phyloP scores from a whole-genome alignment of 768 basidiomycete genomes.

The Tylopilus balloui region DNA sequence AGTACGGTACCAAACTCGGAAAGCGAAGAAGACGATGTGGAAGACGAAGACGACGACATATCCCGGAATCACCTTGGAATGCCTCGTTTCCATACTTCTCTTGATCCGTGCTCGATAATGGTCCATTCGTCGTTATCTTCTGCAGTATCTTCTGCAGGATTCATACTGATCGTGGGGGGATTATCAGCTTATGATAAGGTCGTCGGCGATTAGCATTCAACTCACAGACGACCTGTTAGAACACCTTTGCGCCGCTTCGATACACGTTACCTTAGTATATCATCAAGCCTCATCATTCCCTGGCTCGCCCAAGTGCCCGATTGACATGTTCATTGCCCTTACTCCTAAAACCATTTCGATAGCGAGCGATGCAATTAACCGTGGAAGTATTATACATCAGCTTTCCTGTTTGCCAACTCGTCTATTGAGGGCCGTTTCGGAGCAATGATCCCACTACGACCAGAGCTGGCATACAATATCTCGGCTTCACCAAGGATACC shows the following conservation, averaged over 20 bases:
- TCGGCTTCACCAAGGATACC: constrained; percentile 58
- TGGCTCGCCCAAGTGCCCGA: no score
- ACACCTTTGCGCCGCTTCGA: neutral
- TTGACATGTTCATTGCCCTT: neutral
- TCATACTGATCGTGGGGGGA: no score
- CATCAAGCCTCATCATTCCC: no score
- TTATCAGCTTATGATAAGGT: no score
- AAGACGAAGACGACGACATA: neutral
- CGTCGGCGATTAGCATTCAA: no score
- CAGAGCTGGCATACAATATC: constrained; percentile 65
- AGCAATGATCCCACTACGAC: constrained; percentile 42
- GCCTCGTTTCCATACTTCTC: neutral
- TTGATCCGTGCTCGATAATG: neutral
- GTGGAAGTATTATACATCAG: constrained; percentile 26
- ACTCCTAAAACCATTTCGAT: constrained; percentile 8
- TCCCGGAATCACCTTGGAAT: neutral
- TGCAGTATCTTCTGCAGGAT: no score
- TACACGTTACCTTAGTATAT: no score
- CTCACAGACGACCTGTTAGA: no score
- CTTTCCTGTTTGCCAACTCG: constrained; percentile 18
- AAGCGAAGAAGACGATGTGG: neutral
- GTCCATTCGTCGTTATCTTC: neutral
- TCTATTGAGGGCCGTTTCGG: constrained; percentile 30
- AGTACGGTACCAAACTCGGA: neutral
- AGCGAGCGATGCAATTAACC: constrained; percentile 26